Conservation (phyloP, 805 yeast genomes). For the Yarrowia porcina region DNA sequence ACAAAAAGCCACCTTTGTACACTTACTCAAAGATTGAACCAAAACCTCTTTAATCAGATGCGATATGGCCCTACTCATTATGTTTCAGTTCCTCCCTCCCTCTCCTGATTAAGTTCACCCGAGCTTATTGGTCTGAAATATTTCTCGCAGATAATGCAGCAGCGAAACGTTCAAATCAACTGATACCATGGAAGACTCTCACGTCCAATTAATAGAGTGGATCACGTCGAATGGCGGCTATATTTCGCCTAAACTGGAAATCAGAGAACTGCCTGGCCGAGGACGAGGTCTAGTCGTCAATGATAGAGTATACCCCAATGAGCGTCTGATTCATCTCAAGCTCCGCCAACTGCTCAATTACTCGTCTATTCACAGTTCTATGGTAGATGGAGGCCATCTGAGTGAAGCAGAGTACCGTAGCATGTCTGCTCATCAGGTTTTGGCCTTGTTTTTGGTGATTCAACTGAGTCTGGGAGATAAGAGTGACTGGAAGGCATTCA, state of each 20-base stretch:
- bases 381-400: not conserved
- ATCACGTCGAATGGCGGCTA: slow-evolving; percentile 19
- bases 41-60: too few species aligned
- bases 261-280: slow-evolving; percentile 13
- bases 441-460: slow-evolving; percentile 14
- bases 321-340: slow-evolving; percentile 18
- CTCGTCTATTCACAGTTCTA: not conserved
- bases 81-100: too few species aligned
- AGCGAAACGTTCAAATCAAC: not conserved
- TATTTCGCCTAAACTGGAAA: slow-evolving; percentile 11
- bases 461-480: slow-evolving; percentile 1
- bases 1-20: too few species aligned
- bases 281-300: slow-evolving; percentile 22
- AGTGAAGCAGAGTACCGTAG: slow-evolving; percentile 8
- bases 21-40: too few species aligned
- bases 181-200: slow-evolving; percentile 8
- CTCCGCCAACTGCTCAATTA: slow-evolving; percentile 24
- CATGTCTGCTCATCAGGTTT: slow-evolving; percentile 18
- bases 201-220: slow-evolving; percentile 16
- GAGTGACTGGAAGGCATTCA: slow-evolving; percentile 6
- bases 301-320: slow-evolving; percentile 19
- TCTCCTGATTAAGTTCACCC: not conserved
- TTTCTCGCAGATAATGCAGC: slow-evolving; percentile 18
- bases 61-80: too few species aligned
- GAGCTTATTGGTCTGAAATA: not conserved